Percentiles rank a stretch among this genome's conserved stretches.
Conservation (phyloP, 257 asterid genomes). For the Scutellaria baicalensis region DNA sequence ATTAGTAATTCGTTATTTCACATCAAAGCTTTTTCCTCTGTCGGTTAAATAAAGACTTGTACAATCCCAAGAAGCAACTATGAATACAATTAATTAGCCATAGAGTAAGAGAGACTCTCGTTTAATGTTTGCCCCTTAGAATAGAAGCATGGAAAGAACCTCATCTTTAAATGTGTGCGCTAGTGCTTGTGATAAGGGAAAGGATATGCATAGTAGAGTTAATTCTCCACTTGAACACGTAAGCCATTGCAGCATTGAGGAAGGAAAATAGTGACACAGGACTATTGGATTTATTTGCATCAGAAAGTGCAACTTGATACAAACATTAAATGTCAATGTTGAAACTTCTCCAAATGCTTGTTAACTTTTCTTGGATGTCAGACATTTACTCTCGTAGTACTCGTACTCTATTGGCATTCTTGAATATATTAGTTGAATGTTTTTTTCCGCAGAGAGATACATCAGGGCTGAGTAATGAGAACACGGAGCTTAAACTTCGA, state of each 20-base stretch:
- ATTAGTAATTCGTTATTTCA: no score
- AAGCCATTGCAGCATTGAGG: no score
- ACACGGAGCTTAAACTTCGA: conserved; percentile 87
- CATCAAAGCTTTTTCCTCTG: no score
- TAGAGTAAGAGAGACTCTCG: no score
- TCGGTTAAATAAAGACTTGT: no score
- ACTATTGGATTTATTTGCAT: no score
- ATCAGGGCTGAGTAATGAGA: conserved; percentile 71
- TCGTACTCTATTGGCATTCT: background rate
- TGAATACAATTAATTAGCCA: no score
- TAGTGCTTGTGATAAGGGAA: background rate
- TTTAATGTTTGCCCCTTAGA: background rate
- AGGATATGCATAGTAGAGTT: background rate
- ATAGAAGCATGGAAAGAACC: background rate
- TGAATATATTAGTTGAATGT: background rate
- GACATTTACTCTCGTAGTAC: no score
- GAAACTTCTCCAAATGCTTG: background rate
- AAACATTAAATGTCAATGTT: no score
- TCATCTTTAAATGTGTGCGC: background rate
- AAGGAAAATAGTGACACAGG: no score
- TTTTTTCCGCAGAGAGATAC: conserved; percentile 69
- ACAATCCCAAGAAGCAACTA: no score
- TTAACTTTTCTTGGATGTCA: background rate
- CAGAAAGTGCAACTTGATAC: no score
- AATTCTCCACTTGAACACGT: background rate